Conservation (phyloP, 1,139 yeast genomes). For the Pichia sp. region DNA sequence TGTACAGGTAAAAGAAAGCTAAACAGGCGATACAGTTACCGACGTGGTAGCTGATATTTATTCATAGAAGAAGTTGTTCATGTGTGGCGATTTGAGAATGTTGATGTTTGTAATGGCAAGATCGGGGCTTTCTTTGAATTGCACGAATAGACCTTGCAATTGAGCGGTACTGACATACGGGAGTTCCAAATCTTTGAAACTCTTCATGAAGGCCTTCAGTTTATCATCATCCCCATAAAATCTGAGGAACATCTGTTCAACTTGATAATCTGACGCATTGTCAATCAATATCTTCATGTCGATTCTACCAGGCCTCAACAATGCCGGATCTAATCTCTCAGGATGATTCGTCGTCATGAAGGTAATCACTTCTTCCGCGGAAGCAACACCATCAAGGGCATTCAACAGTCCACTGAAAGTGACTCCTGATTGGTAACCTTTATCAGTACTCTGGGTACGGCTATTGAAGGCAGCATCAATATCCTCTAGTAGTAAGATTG, state of each 20-base stretch:
- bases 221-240: constrained; percentile 70
- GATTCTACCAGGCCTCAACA: constrained; percentile 89
- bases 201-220: constrained; percentile 56
- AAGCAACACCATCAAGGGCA: constrained; percentile 97
- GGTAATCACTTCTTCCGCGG: constrained; percentile 93
- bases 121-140: constrained; percentile 78
- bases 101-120: constrained; percentile 65
- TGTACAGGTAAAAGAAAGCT: not conserved
- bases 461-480: constrained; percentile 92
- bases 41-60: constrained; percentile 3
- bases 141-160: constrained; percentile 90
- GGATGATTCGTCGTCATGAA: constrained; percentile 99
- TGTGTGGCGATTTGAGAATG: constrained; percentile 31
- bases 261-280: constrained; percentile 79
- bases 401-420: constrained; percentile 91
- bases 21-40: too few relatives aligned
- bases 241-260: constrained; percentile 74
- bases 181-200: constrained; percentile 41
- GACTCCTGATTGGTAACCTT: constrained; percentile 70
- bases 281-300: constrained; percentile 78
- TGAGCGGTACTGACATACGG: constrained; percentile 83
- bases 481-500: constrained; percentile 80
- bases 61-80: constrained; percentile 26
- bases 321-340: constrained; percentile 79
- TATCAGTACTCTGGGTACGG: constrained; percentile 71